These are phyloP conservation scores for Sophora flavescens DNA, from an alignment of 306 rosid genomes.

Conservation along the genomic window DNA sequence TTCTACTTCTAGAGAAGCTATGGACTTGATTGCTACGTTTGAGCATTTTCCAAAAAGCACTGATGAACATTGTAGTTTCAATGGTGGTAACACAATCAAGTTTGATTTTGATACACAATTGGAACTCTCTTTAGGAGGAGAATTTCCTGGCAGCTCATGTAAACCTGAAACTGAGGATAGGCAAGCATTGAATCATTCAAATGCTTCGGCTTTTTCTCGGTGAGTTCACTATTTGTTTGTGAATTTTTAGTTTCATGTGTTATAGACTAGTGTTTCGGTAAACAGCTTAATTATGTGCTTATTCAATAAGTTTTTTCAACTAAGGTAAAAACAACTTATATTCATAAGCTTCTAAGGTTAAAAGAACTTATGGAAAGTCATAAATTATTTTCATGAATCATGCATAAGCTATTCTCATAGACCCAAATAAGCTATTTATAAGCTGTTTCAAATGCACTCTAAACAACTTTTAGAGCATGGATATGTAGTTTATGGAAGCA, in stretches of 20 bases:
- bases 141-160: slow-evolving; percentile 48
- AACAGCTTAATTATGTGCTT: no score
- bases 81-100: slow-evolving; percentile 45
- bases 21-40: slow-evolving; percentile 75
- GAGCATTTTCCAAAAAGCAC: slow-evolving; percentile 49
- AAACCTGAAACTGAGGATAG: slow-evolving; percentile 53
- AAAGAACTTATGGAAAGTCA: no score
- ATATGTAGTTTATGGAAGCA: slow-evolving; percentile 14
- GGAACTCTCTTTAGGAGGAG: slow-evolving; percentile 70
- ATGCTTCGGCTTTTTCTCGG: slow-evolving; percentile 84
- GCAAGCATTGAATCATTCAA: slow-evolving; percentile 66
- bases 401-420: no score
- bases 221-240: slow-evolving; percentile 50
- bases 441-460: no score
- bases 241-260: slow-evolving; percentile 5
- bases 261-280: neutral
- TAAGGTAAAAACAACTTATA: no score
- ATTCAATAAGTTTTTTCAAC: no score
- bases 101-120: slow-evolving; percentile 57
- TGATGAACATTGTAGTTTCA: slow-evolving; percentile 43
- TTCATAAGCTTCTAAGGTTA: no score
- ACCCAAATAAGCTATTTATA: no score
- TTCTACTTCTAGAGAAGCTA: slow-evolving; percentile 58
- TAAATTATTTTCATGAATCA: no score
- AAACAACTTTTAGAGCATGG: slow-evolving; percentile 11